Evolutionary conservation across 73 alveolate species (phyloP).

Genomic region (Tetrahymena elliotti): DNA sequence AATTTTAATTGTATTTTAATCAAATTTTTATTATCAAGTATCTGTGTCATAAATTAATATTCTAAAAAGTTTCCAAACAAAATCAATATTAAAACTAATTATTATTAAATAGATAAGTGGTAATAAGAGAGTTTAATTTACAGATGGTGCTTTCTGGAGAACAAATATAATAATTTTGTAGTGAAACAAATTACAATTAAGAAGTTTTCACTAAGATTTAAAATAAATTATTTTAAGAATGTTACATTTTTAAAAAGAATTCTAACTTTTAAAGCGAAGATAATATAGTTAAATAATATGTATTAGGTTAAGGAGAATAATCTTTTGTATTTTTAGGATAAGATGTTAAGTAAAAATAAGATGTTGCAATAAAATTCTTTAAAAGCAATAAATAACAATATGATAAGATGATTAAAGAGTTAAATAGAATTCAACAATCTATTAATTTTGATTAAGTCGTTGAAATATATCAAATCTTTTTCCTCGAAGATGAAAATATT

Average conservation of each 20-base stretch:
- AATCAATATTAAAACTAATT: too few relatives aligned
- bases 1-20: too few relatives aligned
- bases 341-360: not conserved
- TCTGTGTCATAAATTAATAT: too few relatives aligned
- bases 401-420: not conserved
- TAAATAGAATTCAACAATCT: too few relatives aligned
- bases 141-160: not conserved
- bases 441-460: not conserved
- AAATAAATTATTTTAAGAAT: not conserved
- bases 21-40: too few relatives aligned
- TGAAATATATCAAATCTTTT: not conserved
- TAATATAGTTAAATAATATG: too few relatives aligned
- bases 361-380: not conserved
- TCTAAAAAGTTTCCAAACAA: too few relatives aligned
- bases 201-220: not conserved
- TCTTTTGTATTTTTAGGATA: not conserved
- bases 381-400: not conserved
- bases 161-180: not conserved
- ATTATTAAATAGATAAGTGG: too few relatives aligned
- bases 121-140: too few relatives aligned
- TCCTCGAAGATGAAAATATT: not conserved
- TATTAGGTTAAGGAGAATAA: not conserved
- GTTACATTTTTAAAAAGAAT: too few relatives aligned
- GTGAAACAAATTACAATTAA: not conserved
- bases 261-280: not conserved